A percentile compares a stretch with the other conserved stretches of the same genome.
These are phyloP conservation scores for Aspergillus indologenus DNA, from an alignment of 495 filamentous ascomycete species.

Conservation along the genomic window DNA sequence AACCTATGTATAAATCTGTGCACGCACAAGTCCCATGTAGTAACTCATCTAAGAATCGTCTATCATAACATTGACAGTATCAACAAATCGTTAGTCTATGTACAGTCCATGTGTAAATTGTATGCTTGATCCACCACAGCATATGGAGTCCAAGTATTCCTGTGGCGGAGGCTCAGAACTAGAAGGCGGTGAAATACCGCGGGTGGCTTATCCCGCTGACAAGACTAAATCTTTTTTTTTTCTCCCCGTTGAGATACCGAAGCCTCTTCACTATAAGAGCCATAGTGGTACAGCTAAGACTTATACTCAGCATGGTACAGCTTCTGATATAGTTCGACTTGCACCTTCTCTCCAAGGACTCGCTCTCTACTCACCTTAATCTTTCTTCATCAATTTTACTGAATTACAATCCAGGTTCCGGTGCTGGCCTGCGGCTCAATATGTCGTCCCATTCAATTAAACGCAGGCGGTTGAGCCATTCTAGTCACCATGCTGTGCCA, in stretches of 20 bases:
- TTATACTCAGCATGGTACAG: too few species aligned
- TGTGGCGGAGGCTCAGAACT: too few species aligned
- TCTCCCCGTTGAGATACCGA: too few species aligned
- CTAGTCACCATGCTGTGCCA: constrained; percentile 21
- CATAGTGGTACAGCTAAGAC: background rate
- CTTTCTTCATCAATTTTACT: background rate
- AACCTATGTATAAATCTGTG: too few species aligned
- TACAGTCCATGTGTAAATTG: too few species aligned
- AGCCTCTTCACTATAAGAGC: background rate
- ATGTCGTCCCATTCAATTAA: constrained; percentile 39
- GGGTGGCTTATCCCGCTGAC: background rate
- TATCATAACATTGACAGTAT: too few species aligned
- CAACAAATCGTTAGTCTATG: too few species aligned
- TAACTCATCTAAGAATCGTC: too few species aligned
- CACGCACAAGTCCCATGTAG: too few species aligned
- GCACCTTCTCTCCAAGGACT: background rate
- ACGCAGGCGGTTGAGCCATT: constrained; percentile 38
- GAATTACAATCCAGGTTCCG: background rate
- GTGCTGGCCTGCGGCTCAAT: background rate
- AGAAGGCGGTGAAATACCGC: too few species aligned
- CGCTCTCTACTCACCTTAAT: background rate
- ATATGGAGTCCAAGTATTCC: too few species aligned
- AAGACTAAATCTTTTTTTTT: background rate
- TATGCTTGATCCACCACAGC: too few species aligned
- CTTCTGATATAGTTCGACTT: background rate